Conservation (phyloP, 176 grass and related monocot species). For the Tuctoria greenei region DNA sequence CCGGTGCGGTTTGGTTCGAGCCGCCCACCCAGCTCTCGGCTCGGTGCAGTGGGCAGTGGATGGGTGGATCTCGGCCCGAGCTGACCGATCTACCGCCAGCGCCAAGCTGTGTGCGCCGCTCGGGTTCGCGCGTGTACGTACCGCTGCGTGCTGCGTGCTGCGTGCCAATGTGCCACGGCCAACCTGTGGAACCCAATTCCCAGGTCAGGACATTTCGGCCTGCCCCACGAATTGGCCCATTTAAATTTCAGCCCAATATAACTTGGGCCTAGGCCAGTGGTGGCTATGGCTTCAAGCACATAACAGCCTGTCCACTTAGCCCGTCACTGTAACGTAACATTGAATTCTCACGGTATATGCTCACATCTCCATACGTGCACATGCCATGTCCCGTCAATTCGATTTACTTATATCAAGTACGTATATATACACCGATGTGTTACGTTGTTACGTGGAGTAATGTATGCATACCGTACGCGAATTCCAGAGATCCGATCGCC, state of each 20-base stretch:
- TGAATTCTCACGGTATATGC: neutral
- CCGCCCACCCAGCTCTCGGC: neutral
- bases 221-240: neutral
- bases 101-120: neutral
- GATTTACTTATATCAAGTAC: neutral
- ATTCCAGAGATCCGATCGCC: neutral
- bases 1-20: constrained; percentile 32
- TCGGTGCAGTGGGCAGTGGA: neutral
- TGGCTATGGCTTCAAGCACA: neutral
- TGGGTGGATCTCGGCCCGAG: constrained; percentile 38
- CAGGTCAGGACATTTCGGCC: neutral
- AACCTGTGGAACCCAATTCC: neutral
- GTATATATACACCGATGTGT: neutral
- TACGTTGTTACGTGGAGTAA: neutral
- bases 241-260: neutral
- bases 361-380: neutral
- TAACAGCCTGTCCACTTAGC: neutral
- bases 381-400: neutral
- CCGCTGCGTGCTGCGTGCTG: too few relatives aligned
- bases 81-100: constrained; percentile 11
- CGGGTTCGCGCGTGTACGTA: neutral
- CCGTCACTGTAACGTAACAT: neutral
- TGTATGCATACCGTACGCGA: neutral
- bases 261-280: neutral
- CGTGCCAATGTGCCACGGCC: neutral